These are phyloP conservation scores for Candida xiaguanensis DNA, from an alignment of 805 yeast species.

Conservation along the genomic window DNA sequence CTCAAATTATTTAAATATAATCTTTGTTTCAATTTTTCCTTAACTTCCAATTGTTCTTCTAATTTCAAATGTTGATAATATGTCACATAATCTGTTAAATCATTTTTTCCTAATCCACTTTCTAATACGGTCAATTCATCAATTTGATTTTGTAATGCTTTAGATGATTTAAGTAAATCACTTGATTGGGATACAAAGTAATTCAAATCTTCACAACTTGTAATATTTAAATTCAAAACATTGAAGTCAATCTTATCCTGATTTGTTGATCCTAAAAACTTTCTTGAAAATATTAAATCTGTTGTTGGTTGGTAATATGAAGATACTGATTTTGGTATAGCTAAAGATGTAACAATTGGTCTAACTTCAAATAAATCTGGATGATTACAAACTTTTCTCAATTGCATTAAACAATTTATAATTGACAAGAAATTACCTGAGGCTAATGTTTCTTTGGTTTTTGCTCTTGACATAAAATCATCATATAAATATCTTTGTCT, in stretches of 20 bases:
- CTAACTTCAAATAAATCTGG: slow-evolving; percentile 95
- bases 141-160: slow-evolving; percentile 43
- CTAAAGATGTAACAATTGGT: slow-evolving; percentile 88
- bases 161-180: slow-evolving; percentile 44
- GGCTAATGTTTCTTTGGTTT: slow-evolving; percentile 88
- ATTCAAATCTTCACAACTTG: slow-evolving; percentile 42
- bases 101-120: slow-evolving; percentile 20
- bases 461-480: slow-evolving; percentile 96
- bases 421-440: slow-evolving; percentile 94
- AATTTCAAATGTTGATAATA: slow-evolving; percentile 59
- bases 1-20: slow-evolving; percentile 63
- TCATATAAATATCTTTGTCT: slow-evolving; percentile 90
- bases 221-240: slow-evolving; percentile 60
- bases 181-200: slow-evolving; percentile 46
- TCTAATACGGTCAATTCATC: slow-evolving; percentile 22
- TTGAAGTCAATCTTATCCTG: slow-evolving; percentile 38
- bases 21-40: slow-evolving; percentile 53
- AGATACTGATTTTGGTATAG: slow-evolving; percentile 62
- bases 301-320: slow-evolving; percentile 44
- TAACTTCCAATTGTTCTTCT: slow-evolving; percentile 47
- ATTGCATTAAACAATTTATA: slow-evolving; percentile 95
- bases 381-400: slow-evolving; percentile 94
- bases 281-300: slow-evolving; percentile 19
- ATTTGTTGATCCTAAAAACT: slow-evolving; percentile 12
- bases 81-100: slow-evolving; percentile 40